These are phyloP conservation scores for Zychaea mexicana DNA, from an alignment of 371 early-diverging fungal species.

Conservation along the genomic window DNA sequence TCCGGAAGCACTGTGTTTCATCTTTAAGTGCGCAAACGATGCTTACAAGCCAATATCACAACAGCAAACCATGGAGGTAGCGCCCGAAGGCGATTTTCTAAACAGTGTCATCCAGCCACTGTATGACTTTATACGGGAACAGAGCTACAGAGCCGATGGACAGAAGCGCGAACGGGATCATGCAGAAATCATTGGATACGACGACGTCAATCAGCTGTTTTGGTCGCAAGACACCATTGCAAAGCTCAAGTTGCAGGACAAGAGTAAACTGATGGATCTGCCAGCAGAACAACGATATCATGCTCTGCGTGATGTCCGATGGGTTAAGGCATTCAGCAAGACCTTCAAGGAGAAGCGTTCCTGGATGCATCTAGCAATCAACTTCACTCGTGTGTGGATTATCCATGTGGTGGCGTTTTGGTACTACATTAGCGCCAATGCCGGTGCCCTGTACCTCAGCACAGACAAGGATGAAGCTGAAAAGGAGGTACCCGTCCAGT, in stretches of 20 bases:
- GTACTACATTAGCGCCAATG: constrained; percentile 76
- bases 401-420: constrained; percentile 80
- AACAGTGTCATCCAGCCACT: constrained; percentile 71
- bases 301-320: constrained; percentile 63
- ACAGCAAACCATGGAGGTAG: not conserved
- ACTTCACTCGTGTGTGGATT: constrained; percentile 86
- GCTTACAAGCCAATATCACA: constrained; percentile 33
- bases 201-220: constrained; percentile 87
- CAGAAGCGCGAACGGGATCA: constrained; percentile 81
- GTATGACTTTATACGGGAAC: constrained; percentile 75
- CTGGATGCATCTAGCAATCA: constrained; percentile 79
- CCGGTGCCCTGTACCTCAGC: constrained; percentile 59
- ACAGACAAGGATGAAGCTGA: constrained; percentile 23
- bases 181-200: constrained; percentile 77
- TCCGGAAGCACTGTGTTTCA: constrained; percentile 81
- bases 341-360: constrained; percentile 87
- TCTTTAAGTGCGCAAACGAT: constrained; percentile 77
- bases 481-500: constrained; percentile 46
- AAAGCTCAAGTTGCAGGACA: constrained; percentile 44
- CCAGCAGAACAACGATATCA: constrained; percentile 63
- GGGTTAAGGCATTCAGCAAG: constrained; percentile 74
- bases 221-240: constrained; percentile 70
- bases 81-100: constrained; percentile 71
- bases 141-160: constrained; percentile 70
- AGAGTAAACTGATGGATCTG: constrained; percentile 56